Conservation (phyloP, 2,329 filamentous ascomycete genomes). For the Calcarisporium arbuscula region DNA sequence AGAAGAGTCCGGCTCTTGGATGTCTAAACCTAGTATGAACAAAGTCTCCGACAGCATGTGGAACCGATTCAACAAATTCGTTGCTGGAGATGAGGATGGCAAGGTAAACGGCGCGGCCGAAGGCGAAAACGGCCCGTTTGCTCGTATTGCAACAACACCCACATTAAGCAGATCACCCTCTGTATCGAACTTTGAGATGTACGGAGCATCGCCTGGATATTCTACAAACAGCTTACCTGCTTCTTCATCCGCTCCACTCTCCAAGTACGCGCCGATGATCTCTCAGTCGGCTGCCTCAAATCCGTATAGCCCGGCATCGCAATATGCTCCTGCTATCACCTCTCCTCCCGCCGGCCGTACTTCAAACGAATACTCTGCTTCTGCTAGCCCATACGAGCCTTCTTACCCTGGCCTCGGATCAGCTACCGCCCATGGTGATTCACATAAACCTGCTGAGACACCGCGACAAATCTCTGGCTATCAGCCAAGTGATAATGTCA, state of each 20-base stretch:
- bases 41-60: constrained; percentile 89
- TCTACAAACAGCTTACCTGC: constrained; percentile 23
- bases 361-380: constrained; percentile 22
- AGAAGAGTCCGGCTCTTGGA: constrained; percentile 78
- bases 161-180: constrained; percentile 70
- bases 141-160: constrained; percentile 68
- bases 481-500: too few species aligned
- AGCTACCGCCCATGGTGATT: too few species aligned
- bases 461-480: too few species aligned
- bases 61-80: constrained; percentile 93
- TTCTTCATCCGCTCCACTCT: constrained; percentile 25
- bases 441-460: too few species aligned
- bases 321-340: constrained; percentile 38
- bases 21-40: constrained; percentile 91
- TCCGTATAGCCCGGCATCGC: constrained; percentile 34
- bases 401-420: constrained; percentile 14
- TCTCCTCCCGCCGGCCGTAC: constrained; percentile 16
- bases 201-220: constrained; percentile 46
- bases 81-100: constrained; percentile 83
- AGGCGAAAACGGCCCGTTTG: constrained; percentile 70
- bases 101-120: constrained; percentile 57
- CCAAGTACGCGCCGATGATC: constrained; percentile 29
- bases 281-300: constrained; percentile 16
- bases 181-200: constrained; percentile 64
- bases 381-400: constrained; percentile 31